These are phyloP conservation scores for Mallotus nudiflorus DNA, from an alignment of 345 rosid species.

Conservation along the genomic window DNA sequence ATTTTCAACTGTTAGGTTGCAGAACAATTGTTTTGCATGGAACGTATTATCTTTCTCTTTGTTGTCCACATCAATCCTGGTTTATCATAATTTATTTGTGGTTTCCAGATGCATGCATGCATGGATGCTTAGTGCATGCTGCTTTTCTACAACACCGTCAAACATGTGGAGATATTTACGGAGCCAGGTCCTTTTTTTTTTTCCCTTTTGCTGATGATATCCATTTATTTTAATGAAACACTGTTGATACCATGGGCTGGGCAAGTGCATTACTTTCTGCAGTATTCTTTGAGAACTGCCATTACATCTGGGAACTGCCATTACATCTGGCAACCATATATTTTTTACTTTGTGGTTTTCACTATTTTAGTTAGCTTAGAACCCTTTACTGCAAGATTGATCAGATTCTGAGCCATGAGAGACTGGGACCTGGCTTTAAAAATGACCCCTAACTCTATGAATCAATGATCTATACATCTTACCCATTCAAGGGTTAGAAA, in stretches of 20 bases:
- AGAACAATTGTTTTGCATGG: constrained; percentile 3
- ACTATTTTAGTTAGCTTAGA: no score
- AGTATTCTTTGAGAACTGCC: no score
- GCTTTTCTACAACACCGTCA: constrained; percentile 9
- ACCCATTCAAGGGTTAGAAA: neutral
- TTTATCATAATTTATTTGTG: constrained; percentile 15
- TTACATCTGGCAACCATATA: no score
- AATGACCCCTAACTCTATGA: neutral
- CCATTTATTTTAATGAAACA: neutral
- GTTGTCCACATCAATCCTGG: neutral
- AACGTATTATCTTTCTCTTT: neutral
- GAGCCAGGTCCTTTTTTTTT: constrained; percentile 13
- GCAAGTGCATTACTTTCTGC: neutral
- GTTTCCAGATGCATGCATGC: constrained; percentile 19
- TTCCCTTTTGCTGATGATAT: neutral
- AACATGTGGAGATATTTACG: constrained; percentile 10
- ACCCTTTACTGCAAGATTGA: neutral
- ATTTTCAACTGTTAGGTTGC: constrained; percentile 8
- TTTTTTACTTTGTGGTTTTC: no score
- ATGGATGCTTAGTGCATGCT: constrained; percentile 10
- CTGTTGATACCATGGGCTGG: neutral
- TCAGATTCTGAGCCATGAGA: neutral
- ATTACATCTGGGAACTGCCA: no score
- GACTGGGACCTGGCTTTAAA: neutral
- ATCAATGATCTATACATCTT: neutral